Base-by-base conservation (phyloP, 495 filamentous ascomycete species). In the Cercophora samala region DNA sequence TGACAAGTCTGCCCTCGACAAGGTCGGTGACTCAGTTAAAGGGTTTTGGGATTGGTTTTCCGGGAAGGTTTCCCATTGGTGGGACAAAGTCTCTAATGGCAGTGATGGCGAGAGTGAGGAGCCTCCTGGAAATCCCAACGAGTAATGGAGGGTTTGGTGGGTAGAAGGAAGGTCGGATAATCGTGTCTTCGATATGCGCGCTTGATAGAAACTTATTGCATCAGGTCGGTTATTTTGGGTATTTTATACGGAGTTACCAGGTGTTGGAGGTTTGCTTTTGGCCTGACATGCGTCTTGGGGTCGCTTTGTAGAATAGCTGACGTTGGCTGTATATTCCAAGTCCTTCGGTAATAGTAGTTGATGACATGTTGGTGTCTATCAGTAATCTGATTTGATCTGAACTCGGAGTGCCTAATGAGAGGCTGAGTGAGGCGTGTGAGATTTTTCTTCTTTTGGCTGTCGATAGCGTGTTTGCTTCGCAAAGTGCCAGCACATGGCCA, bases 11-110 rank as follows among this genome's bases (percentile, higher is more conserved):
- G 3, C 53, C 24, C 18, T 63, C 3, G 73, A 77, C 24, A 68
- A 74, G 53, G 62, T 75, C 29, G 64, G 66, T 22, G 67, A 69
- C 0, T 67, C 72, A 4, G 62, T 73, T 46, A 71, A 76, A 56
- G 64, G 71, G 0, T 83, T 81, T 60, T 82, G 80, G 82, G 74
- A 82, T 26, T 86, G 84, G 84, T 73, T 84, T 26, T 79, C 76
- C 18, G 79, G 77, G 15, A 79, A 83, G 69, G 69, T 85, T 1
- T 70, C 78, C 54, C 70, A 77, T 19, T 69, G 81, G 56, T 77
- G 82, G 69, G 77, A 75, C 5, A 74, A 78, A 51, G 69, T 83
- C 5, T 42, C 60, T 4, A 62, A 25, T 8, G 18, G 70, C 3
- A 75, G 76, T 8, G 5, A 62, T n/a, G 58, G 58, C 5, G 19